phyloP scores from a whole-genome alignment of 1,284 basidiomycete genomes.

The Apiotrichum gracile region DNA sequence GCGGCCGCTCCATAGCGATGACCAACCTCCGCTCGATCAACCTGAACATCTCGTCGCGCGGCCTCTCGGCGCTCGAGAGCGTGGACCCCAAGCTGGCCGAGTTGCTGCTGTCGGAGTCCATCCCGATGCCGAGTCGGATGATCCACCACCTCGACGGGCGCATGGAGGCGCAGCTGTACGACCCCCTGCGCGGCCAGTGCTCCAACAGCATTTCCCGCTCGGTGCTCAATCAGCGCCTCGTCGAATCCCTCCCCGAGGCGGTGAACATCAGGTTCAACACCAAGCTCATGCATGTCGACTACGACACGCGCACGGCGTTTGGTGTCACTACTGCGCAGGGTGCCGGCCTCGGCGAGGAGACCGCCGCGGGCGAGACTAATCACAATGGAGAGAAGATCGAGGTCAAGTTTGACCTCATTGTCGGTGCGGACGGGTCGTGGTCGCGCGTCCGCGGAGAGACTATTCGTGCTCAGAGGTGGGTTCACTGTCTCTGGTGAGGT shows the following conservation, averaged over 20 bases:
- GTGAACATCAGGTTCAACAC: slow-evolving; percentile 72
- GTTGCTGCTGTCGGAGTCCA: slow-evolving; percentile 69
- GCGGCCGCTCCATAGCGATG: slow-evolving; percentile 33
- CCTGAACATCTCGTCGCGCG: slow-evolving; percentile 88
- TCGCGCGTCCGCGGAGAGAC: slow-evolving; percentile 76
- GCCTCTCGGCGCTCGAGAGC: slow-evolving; percentile 75
- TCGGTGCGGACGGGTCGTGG: slow-evolving; percentile 86
- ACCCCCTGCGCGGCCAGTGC: slow-evolving; percentile 73
- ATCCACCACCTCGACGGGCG: slow-evolving; percentile 73
- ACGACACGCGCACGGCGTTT: slow-evolving; percentile 47
- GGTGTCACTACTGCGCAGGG: slow-evolving; percentile 10
- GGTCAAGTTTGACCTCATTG: slow-evolving; percentile 69
- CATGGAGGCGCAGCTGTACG: slow-evolving; percentile 76
- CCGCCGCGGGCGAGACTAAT: slow-evolving; percentile 2
- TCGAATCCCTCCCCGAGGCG: slow-evolving; percentile 57
- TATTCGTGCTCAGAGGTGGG: slow-evolving; percentile 81
- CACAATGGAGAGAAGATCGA: slow-evolving; percentile 10
- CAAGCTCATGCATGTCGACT: slow-evolving; percentile 76
- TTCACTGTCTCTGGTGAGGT: slow-evolving; percentile 8
- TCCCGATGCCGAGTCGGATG: slow-evolving; percentile 94
- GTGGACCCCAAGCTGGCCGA: slow-evolving; percentile 70
- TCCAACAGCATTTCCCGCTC: slow-evolving; percentile 91
- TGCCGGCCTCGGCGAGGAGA: slow-evolving; percentile 9
- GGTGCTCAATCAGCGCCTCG: slow-evolving; percentile 77
- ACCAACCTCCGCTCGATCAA: slow-evolving; percentile 74